Evolutionary conservation across 768 basidiomycete genomes (phyloP), one percentile per base, ranked within the genome.

Genomic region (Suillus hirtellus): DNA sequence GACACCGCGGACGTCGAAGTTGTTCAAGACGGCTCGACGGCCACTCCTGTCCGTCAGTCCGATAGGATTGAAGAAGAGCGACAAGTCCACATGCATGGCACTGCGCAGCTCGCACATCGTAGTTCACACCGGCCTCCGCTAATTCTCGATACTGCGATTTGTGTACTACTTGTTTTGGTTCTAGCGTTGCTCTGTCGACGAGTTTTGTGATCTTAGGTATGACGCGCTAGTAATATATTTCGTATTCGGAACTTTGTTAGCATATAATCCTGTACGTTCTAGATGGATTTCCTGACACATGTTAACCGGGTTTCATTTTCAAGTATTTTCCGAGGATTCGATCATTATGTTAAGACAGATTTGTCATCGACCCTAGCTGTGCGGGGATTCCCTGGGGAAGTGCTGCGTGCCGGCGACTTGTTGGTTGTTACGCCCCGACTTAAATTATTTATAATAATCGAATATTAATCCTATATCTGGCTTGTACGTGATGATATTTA

Each of bases 61-160:
- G 44, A 49, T 56, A 54, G 44, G 65, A 63, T 42, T 64, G 56
- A 67, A 70, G 42, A 62, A 65, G 14, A 50, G 55, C n/a, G 2
- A 54, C 34, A 63, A 35, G 59, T 64, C 8, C 38, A n/a, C 59
- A 61, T 60, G 67, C 67, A 64, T 65, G 72, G 66, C 63, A 68
- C 67, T 65, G 24, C 59, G 31, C 61, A 61, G 19, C 10, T 63
- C 47, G 34, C 58, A 42, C 71, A 55, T 34, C 68, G 58, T 67
- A 70, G 67, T 63, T 68, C 67, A 44, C 69, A 65, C 56, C 73
- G 73, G 53, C 86, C 89, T 27, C 89, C 89, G 27, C 70, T 91
- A 31, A 74, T 91, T 27, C 78, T 93, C 38, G 92, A 93, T 73
- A 85, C 85, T 12, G 86, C 87, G 35, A 93, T 93, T 64, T 87